These are phyloP conservation scores for Cyberlindnera petersonii DNA, from an alignment of 805 yeast genomes.

Conservation along the genomic window DNA sequence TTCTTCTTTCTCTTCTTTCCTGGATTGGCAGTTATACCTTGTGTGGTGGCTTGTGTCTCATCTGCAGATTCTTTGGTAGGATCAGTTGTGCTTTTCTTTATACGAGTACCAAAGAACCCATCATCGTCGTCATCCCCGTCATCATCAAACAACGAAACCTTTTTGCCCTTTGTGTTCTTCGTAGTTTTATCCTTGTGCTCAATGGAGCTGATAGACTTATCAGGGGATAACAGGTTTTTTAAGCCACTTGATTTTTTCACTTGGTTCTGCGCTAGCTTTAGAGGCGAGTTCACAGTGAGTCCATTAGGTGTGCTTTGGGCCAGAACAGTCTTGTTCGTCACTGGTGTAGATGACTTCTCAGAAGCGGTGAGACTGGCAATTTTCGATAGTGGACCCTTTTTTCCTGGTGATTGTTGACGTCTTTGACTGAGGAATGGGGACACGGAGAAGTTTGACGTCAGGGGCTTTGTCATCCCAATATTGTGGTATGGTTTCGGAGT, in stretches of 20 bases:
- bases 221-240: constrained; percentile 24
- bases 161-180: constrained; percentile 13
- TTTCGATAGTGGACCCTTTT: background rate
- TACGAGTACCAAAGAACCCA: constrained; percentile 18
- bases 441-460: constrained; percentile 18
- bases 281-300: constrained; percentile 18
- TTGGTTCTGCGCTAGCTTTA: constrained; percentile 17
- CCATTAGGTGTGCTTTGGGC: constrained; percentile 28
- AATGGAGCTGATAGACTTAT: constrained; percentile 3
- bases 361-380: background rate
- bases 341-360: constrained; percentile 16
- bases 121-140: constrained; percentile 30
- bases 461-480: constrained; percentile 13
- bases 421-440: constrained; percentile 24
- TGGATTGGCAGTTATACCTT: constrained; percentile 1
- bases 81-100: constrained; percentile 18
- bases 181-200: background rate
- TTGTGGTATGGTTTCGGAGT: constrained; percentile 7
- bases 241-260: constrained; percentile 22
- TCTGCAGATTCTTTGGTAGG: background rate
- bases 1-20: constrained; percentile 23
- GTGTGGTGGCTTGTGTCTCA: constrained; percentile 1
- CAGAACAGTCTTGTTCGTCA: constrained; percentile 13
- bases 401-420: constrained; percentile 11
- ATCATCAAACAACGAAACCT: constrained; percentile 25